A percentile compares a stretch with the other conserved stretches of the same genome.
Evolutionary conservation across 1,284 basidiomycete genomes (phyloP).

Genomic region (Irpex rosettiformis): DNA sequence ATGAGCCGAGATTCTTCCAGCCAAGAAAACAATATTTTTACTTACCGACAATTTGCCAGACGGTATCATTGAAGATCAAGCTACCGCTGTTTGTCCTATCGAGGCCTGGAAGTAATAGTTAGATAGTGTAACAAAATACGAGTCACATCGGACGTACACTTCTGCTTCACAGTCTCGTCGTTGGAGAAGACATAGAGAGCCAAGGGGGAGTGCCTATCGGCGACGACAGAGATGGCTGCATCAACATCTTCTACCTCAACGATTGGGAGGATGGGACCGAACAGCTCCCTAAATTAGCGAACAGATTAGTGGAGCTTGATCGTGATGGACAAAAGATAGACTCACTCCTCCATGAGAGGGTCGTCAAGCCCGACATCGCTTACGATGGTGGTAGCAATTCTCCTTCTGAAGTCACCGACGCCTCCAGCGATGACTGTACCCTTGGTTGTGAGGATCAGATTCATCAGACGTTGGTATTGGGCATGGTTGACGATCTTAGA

Average conservation of each 20-base stretch:
- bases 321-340: constrained; percentile 1
- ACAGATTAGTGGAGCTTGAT: not conserved
- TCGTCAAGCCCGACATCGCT: constrained; percentile 45
- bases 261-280: constrained; percentile 68
- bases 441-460: constrained; percentile 47
- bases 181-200: constrained; percentile 49
- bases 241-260: constrained; percentile 53
- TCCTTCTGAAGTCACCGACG: constrained; percentile 34
- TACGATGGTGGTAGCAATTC: constrained; percentile 47
- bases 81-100: constrained; percentile 47
- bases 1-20: not conserved
- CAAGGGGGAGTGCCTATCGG: constrained; percentile 42
- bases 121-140: constrained; percentile 17
- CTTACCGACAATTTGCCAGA: constrained; percentile 42
- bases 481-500: constrained; percentile 43
- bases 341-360: constrained; percentile 51
- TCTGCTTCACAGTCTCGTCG: constrained; percentile 35
- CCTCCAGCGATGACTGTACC: constrained; percentile 58
- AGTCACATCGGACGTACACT: constrained; percentile 32
- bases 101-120: constrained; percentile 37
- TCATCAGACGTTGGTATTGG: constrained; percentile 50
- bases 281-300: constrained; percentile 46
- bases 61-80: constrained; percentile 50
- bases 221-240: constrained; percentile 50
- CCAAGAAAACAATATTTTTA: constrained; percentile 16